Percentiles rank a stretch among this genome's conserved stretches.
These are phyloP conservation scores for Polyplosphaeria fusca DNA, from an alignment of 495 filamentous ascomycete species.

Conservation along the genomic window DNA sequence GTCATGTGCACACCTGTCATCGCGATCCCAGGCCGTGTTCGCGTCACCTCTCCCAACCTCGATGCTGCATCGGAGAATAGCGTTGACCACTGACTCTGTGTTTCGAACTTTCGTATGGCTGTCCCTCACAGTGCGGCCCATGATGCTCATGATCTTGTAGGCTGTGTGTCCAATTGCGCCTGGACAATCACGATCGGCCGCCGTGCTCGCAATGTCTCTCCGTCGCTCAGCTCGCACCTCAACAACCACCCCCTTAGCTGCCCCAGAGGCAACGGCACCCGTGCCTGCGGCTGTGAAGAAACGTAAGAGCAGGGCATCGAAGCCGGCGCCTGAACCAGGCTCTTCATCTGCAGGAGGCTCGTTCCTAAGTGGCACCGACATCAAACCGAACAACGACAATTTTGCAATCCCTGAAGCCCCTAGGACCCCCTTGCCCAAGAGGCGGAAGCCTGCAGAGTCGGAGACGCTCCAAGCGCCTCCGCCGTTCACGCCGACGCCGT, in stretches of 20 bases:
- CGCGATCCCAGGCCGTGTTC: constrained; percentile 12
- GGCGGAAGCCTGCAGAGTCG: constrained; percentile 18
- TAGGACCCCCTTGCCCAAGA: constrained; percentile 10
- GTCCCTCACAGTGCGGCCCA: too few species aligned
- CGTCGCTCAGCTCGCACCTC: constrained; percentile 38
- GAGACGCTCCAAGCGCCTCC: not conserved
- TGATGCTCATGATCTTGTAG: too few species aligned
- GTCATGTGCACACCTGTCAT: constrained; percentile 28
- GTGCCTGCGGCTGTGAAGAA: too few species aligned
- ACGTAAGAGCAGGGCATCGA: constrained; percentile 20
- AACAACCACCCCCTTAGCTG: constrained; percentile 1
- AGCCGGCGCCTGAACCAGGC: not conserved
- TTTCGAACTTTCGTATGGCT: too few species aligned
- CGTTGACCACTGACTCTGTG: not conserved
- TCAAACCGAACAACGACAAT: constrained; percentile 21
- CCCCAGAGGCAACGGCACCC: constrained; percentile 4
- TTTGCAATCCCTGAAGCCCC: constrained; percentile 17
- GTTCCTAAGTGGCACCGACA: not conserved
- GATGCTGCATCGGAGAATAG: constrained; percentile 8
- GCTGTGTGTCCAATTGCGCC: too few species aligned
- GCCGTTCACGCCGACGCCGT: constrained; percentile 23
- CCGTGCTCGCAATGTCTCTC: constrained; percentile 33
- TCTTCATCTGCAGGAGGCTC: not conserved
- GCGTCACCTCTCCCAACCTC: not conserved
- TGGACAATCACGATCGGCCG: not conserved